Percentiles rank a stretch among this genome's conserved stretches.
phyloP scores from a whole-genome alignment of 257 asterid genomes.

The Orobanche coerulescens region DNA sequence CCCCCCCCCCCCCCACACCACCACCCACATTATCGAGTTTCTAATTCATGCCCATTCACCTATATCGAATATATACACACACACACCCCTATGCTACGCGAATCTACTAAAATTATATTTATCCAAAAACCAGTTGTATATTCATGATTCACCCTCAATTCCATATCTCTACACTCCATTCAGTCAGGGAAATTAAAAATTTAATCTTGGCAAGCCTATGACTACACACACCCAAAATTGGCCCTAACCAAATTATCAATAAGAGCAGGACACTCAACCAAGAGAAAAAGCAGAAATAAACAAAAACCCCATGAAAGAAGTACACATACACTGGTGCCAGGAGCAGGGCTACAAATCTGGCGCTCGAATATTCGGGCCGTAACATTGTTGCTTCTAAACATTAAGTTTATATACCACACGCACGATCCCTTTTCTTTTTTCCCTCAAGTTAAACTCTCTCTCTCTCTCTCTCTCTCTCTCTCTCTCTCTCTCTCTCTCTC shows the following conservation, averaged over 20 bases:
- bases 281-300: neutral
- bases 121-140: neutral
- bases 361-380: conserved; percentile 97
- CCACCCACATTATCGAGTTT: neutral
- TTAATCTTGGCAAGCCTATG: conserved; percentile 3
- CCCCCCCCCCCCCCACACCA: too few relatives aligned
- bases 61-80: neutral
- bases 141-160: neutral
- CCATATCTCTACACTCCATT: too few relatives aligned
- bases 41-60: neutral
- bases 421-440: neutral
- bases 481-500: too few relatives aligned
- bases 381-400: conserved; percentile 92
- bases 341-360: conserved; percentile 83
- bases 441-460: neutral
- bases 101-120: too few relatives aligned
- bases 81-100: too few relatives aligned
- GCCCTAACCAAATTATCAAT: conserved; percentile 9
- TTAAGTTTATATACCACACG: conserved; percentile 23
- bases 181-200: neutral
- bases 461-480: too few relatives aligned
- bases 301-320: neutral
- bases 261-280: neutral
- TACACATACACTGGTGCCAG: conserved; percentile 74
- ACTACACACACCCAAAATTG: neutral